A percentile compares a stretch with the other conserved stretches of the same genome.
Evolutionary conservation across 2,329 filamentous ascomycete genomes (phyloP).

Genomic region (Colletotrichum acutatum): DNA sequence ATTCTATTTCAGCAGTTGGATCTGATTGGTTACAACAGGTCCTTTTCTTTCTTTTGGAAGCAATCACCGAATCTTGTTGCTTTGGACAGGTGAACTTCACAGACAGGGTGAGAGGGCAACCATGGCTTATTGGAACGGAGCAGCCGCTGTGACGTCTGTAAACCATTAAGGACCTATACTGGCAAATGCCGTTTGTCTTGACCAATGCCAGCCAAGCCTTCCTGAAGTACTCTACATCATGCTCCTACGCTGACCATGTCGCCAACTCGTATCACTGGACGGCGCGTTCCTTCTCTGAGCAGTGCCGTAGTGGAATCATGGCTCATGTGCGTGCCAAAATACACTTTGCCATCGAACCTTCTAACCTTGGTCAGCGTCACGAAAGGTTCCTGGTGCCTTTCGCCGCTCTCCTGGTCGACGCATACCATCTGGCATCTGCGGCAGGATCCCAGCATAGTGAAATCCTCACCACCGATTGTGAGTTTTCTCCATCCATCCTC

Average conservation of each 20-base stretch:
- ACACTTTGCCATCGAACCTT: conserved; percentile 83
- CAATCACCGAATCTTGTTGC: background rate
- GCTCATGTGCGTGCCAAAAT: conserved; percentile 87
- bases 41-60: background rate
- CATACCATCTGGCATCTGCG: conserved; percentile 97
- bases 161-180: background rate
- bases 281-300: conserved; percentile 38
- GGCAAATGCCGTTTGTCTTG: too few species aligned
- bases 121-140: background rate
- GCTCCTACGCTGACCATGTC: conserved; percentile 50
- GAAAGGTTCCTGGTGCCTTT: conserved; percentile 86
- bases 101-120: too few species aligned
- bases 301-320: conserved; percentile 47
- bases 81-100: background rate
- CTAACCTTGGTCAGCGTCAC: conserved; percentile 89
- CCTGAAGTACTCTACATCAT: background rate
- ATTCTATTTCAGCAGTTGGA: too few species aligned
- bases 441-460: conserved; percentile 84
- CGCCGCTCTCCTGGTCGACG: conserved; percentile 84
- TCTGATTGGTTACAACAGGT: background rate
- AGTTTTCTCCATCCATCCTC: conserved; percentile 84
- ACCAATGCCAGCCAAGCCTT: too few species aligned
- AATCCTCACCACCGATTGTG: conserved; percentile 71
- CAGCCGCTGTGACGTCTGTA: background rate
- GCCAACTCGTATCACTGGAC: conserved; percentile 60